Evolutionary conservation across 176 grass and related monocot species (phyloP).

Genomic region (Olyra latifolia): DNA sequence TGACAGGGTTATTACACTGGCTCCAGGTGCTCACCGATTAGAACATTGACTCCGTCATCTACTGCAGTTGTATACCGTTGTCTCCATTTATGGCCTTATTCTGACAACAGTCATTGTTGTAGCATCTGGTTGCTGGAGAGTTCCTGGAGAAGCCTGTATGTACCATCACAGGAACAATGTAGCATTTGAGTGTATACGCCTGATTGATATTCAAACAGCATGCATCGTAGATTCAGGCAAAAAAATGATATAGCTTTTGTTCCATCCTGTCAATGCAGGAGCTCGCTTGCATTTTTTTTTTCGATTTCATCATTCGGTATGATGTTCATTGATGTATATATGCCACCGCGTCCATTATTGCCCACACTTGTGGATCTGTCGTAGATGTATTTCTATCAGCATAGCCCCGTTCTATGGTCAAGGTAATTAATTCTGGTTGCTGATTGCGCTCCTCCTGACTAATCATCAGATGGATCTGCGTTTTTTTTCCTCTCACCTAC

Average conservation of each 20-base stretch:
- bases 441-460: not conserved
- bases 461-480: not conserved
- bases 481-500: not conserved
- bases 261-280: not conserved
- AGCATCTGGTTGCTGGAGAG: not conserved
- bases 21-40: not conserved
- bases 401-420: not conserved
- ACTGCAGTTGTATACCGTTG: not conserved
- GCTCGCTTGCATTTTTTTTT: not conserved
- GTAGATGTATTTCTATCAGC: not conserved
- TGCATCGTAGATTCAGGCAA: constrained; percentile 28
- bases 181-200: constrained; percentile 1
- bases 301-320: not conserved
- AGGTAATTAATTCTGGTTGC: not conserved
- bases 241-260: not conserved
- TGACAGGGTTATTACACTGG: not conserved
- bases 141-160: not conserved
- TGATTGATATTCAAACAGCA: not conserved
- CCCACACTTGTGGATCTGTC: not conserved
- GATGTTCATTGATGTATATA: constrained; percentile 25
- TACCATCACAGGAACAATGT: not conserved
- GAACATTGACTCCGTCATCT: not conserved
- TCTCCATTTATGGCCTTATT: not conserved
- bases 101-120: not conserved
- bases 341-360: not conserved